Percentiles rank a stretch among this genome's conserved stretches.
These are phyloP conservation scores for Botrytis medusae DNA, from an alignment of 2,329 filamentous ascomycete genomes.

Conservation along the genomic window DNA sequence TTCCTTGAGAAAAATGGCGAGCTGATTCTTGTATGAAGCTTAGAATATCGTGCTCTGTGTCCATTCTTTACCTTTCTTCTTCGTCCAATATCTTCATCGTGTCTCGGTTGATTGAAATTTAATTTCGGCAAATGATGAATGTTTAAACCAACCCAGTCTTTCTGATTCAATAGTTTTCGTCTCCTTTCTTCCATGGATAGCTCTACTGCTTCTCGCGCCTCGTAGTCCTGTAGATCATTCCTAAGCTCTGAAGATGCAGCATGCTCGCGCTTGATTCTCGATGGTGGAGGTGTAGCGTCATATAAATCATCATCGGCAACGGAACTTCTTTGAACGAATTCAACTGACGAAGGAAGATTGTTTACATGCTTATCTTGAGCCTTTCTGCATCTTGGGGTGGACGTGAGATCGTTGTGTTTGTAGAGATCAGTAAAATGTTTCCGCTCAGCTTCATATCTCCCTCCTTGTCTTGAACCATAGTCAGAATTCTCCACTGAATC, in stretches of 20 bases:
- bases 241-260: conserved; percentile 6
- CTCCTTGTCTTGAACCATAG: background rate
- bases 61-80: conserved; percentile 32
- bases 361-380: background rate
- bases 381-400: background rate
- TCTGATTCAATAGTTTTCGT: conserved; percentile 33
- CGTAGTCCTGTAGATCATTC: conserved; percentile 2
- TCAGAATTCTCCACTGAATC: background rate
- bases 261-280: conserved; percentile 23
- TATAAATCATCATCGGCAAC: conserved; percentile 31
- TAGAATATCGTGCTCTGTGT: conserved; percentile 33
- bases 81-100: conserved; percentile 34
- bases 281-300: conserved; percentile 31
- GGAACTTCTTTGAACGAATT: background rate
- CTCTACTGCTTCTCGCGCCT: conserved; percentile 20
- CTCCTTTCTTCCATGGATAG: conserved; percentile 32
- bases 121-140: conserved; percentile 32
- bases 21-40: conserved; percentile 22
- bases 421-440: background rate
- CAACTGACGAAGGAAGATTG: background rate
- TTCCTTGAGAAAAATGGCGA: conserved; percentile 29
- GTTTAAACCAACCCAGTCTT: conserved; percentile 38
- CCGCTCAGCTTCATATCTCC: background rate
- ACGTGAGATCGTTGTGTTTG: background rate
- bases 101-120: conserved; percentile 27